phyloP scores from a whole-genome alignment of 768 basidiomycete species.

The Lactarius hatsudake region DNA sequence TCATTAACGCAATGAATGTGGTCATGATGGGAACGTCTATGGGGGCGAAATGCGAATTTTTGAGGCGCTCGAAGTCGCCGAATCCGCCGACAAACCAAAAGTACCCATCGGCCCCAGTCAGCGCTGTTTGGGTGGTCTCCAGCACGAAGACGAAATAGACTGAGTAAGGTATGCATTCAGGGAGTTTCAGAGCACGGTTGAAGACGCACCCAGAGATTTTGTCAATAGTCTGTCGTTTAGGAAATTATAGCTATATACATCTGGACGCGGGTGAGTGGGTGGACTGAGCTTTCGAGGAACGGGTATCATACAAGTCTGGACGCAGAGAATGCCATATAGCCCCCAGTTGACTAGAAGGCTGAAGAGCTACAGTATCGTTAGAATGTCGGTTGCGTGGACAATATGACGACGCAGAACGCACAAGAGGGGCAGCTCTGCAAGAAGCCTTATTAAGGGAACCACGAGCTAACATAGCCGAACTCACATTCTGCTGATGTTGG shows the following conservation, averaged over 20 bases:
- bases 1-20: constrained; percentile 30
- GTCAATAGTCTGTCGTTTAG: not conserved
- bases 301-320: constrained; percentile 32
- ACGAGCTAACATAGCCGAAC: not conserved
- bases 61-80: constrained; percentile 32
- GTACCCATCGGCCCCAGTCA: constrained; percentile 32
- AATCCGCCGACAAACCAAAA: constrained; percentile 34
- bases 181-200: not conserved
- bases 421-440: constrained; percentile 16
- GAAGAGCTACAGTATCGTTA: constrained; percentile 5
- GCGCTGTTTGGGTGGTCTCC: constrained; percentile 31
- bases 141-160: constrained; percentile 31
- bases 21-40: constrained; percentile 34
- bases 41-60: constrained; percentile 28
- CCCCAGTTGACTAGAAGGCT: constrained; percentile 30
- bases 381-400: not conserved
- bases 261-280: constrained; percentile 1
- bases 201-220: constrained; percentile 11
- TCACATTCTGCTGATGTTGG: not conserved
- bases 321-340: constrained; percentile 32
- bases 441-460: not conserved
- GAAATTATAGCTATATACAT: constrained; percentile 24
- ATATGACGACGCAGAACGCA: not conserved
- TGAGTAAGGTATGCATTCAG: constrained; percentile 9
- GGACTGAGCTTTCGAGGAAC: not conserved